These are phyloP conservation scores for Podaxis sp. DNA, from an alignment of 768 basidiomycete species.

Conservation along the genomic window DNA sequence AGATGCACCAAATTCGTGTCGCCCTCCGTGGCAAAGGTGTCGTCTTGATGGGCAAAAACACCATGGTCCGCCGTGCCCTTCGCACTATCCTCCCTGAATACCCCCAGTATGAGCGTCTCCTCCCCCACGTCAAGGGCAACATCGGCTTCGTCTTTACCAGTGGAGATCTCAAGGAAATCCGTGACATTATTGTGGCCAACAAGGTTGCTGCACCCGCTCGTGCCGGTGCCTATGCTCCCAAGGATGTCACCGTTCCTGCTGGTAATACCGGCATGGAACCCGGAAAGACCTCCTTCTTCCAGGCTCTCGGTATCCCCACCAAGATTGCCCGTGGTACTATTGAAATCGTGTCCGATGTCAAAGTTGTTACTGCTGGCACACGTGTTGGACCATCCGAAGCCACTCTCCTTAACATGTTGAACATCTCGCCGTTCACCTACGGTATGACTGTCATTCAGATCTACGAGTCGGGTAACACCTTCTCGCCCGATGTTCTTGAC, in stretches of 20 bases:
- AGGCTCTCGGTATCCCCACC: conserved; percentile 98
- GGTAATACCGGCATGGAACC: conserved; percentile 99
- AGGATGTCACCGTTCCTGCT: conserved; percentile 88
- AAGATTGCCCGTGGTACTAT: conserved; percentile 99
- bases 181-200: conserved; percentile 92
- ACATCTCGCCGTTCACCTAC: conserved; percentile 99
- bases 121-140: conserved; percentile 95
- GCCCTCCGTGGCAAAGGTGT: conserved; percentile 95
- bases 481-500: conserved; percentile 89
- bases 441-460: conserved; percentile 99
- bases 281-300: conserved; percentile 99
- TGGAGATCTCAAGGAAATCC: conserved; percentile 90
- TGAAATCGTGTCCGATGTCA: conserved; percentile 96
- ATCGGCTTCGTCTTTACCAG: conserved; percentile 98
- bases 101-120: conserved; percentile 95
- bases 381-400: conserved; percentile 98
- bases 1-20: conserved; percentile 97
- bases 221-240: conserved; percentile 94
- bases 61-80: conserved; percentile 98
- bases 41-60: conserved; percentile 99
- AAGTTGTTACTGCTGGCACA: conserved; percentile 89
- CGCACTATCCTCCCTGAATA: conserved; percentile 85
- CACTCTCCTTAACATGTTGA: conserved; percentile 98
- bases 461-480: conserved; percentile 90
- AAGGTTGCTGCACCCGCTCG: conserved; percentile 98